Evolutionary conservation across 306 rosid genomes (phyloP).

Genomic region (Gastrolobium villosum): DNA sequence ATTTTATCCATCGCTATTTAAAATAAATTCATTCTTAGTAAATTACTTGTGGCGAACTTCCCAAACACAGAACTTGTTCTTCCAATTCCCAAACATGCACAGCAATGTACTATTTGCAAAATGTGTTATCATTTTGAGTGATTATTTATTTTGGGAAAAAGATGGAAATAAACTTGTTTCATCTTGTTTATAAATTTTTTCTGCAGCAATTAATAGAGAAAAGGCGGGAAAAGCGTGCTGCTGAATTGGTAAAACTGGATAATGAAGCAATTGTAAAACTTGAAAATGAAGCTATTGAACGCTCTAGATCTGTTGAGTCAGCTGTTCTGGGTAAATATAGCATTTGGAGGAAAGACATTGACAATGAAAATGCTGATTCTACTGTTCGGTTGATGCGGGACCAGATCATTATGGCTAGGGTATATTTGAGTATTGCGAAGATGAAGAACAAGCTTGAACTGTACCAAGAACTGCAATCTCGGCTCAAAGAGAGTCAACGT

Average conservation of each 20-base stretch:
- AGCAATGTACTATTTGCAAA: constrained; percentile 20
- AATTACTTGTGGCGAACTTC: constrained; percentile 7
- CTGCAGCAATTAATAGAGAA: constrained; percentile 83
- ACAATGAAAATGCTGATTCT: constrained; percentile 77
- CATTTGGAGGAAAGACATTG: constrained; percentile 93
- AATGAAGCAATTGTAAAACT: constrained; percentile 72
- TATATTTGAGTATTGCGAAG: constrained; percentile 81
- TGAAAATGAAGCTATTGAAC: constrained; percentile 91
- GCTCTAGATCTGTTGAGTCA: constrained; percentile 81
- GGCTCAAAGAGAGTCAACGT: constrained; percentile 73
- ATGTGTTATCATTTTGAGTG: constrained; percentile 15
- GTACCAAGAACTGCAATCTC: constrained; percentile 64
- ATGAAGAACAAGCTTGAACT: constrained; percentile 70
- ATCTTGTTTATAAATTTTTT: constrained; percentile 44
- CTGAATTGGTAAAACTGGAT: constrained; percentile 72
- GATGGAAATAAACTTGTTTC: constrained; percentile 22
- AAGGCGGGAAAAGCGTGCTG: constrained; percentile 76
- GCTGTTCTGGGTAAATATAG: constrained; percentile 88
- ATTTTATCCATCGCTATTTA: constrained; percentile 9
- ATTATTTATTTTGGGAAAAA: neutral
- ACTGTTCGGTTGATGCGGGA: constrained; percentile 89
- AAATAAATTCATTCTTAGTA: constrained; percentile 16
- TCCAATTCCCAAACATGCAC: constrained; percentile 1
- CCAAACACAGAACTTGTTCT: constrained; percentile 14
- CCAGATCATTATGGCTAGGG: constrained; percentile 94